Percentiles rank a stretch among this genome's conserved stretches.
phyloP scores from a whole-genome alignment of 148 eudicot species.

The Nepenthes mirabilis region DNA sequence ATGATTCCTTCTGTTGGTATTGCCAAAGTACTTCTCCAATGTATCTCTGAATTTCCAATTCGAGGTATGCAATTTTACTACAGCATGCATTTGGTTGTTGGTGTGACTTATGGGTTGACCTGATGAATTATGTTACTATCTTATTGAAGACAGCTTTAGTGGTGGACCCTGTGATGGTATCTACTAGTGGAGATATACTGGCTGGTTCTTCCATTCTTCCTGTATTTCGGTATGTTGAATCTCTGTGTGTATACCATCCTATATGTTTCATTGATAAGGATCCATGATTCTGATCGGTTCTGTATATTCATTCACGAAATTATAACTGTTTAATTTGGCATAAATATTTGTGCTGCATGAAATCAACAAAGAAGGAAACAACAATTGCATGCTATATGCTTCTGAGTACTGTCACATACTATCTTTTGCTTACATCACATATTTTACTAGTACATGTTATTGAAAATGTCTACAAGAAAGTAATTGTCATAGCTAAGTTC shows the following conservation, averaged over 20 bases:
- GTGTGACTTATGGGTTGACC: slow-evolving; percentile 17
- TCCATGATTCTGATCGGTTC: background rate
- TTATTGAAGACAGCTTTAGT: slow-evolving; percentile 76
- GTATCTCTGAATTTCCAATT: slow-evolving; percentile 57
- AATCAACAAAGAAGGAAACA: background rate
- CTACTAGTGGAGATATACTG: slow-evolving; percentile 84
- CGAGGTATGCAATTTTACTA: slow-evolving; percentile 39
- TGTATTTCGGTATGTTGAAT: slow-evolving; percentile 41
- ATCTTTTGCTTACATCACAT: too few relatives aligned
- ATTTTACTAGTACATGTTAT: too few relatives aligned
- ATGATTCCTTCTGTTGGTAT: slow-evolving; percentile 86
- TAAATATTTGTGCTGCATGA: background rate
- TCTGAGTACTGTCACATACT: too few relatives aligned
- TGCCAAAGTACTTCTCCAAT: slow-evolving; percentile 43
- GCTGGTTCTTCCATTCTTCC: slow-evolving; percentile 68
- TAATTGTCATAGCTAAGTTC: too few relatives aligned
- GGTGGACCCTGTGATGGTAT: slow-evolving; percentile 97
- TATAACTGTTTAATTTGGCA: too few relatives aligned
- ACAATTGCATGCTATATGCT: too few relatives aligned
- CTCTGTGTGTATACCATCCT: background rate
- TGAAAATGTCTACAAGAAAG: too few relatives aligned
- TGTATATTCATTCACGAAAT: too few relatives aligned
- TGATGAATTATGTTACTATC: slow-evolving; percentile 13
- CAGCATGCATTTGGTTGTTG: background rate
- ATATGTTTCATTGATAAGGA: background rate